Evolutionary conservation across 768 basidiomycete species (phyloP), one percentile per base, ranked within the genome.

Genomic region (Termitomyces sp.): DNA sequence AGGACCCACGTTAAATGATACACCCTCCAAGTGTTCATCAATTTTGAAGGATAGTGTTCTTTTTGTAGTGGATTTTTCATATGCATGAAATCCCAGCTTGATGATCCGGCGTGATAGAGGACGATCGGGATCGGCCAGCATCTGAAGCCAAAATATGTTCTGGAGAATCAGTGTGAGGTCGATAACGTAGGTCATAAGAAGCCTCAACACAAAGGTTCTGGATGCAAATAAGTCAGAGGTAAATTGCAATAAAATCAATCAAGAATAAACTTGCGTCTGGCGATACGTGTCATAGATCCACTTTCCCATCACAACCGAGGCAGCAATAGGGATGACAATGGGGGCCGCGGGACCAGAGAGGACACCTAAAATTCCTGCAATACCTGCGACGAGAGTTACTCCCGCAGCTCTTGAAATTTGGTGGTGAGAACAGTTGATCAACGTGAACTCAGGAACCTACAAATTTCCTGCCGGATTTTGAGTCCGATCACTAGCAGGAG

Each of bases 261-360:
- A n/a, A n/a, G n/a, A 11, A 41, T 22, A 3, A 25, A 25, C 62
- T 49, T 25, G 65, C 66, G 64, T 62, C 44, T 63, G 41, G 23
- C 56, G 39, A 50, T 67, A 65, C 15, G 63, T 43, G 23, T 57
- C 58, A 10, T 53, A 56, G 13, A 57, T 56, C 64, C 62, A 67
- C 33, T 58, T 60, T 13, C 54, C 56, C 27, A 63, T 50, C 9
- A 64, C 58, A 31, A 60, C 18, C 7, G 49, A 33, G 31, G 56
- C 63, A 18, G 58, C 59, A 15, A 64, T 57, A 35, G 63, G 61
- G 15, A 62, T 50, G 10, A 63, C 60, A 23, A 63, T 61, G 3
- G 63, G 63, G 10, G 56, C 62, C 3, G 56, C 60, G 12, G 56
- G 58, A 12, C 60, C 58, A 10, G 56, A 39, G 12, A 60, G 15